phyloP scores from a whole-genome alignment of 805 yeast genomes.

The Monosporozyma solicola region DNA sequence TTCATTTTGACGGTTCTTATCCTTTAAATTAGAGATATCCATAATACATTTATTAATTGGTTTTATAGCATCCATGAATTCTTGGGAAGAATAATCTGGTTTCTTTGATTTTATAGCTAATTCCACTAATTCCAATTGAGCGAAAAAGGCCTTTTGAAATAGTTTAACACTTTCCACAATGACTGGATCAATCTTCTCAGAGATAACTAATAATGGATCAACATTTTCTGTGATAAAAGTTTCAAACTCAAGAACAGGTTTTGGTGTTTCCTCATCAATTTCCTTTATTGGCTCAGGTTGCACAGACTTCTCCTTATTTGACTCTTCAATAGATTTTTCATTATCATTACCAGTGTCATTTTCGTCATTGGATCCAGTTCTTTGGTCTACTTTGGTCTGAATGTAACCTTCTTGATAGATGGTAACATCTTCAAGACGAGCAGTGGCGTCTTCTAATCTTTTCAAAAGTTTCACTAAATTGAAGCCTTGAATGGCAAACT shows the following conservation, averaged over 20 bases:
- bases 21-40: conserved; percentile 56
- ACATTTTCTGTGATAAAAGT: conserved; percentile 43
- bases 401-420: conserved; percentile 59
- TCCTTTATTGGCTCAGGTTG: conserved; percentile 5
- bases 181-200: conserved; percentile 38
- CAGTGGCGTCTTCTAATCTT: conserved; percentile 86
- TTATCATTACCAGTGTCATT: neutral
- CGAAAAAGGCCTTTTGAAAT: conserved; percentile 44
- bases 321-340: conserved; percentile 10
- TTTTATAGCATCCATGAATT: conserved; percentile 44
- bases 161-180: conserved; percentile 40
- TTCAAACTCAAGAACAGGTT: conserved; percentile 46
- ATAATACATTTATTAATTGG: conserved; percentile 62
- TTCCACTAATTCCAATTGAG: conserved; percentile 49
- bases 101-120: conserved; percentile 54
- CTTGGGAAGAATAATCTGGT: conserved; percentile 50
- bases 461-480: conserved; percentile 73
- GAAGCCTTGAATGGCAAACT: conserved; percentile 56
- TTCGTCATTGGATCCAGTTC: neutral
- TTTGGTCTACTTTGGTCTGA: conserved; percentile 26
- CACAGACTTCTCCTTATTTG: conserved; percentile 10
- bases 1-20: conserved; percentile 59
- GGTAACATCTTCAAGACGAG: conserved; percentile 84
- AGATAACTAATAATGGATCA: conserved; percentile 46
- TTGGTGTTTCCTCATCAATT: conserved; percentile 26